Conservation (phyloP, 371 early-diverging fungal species). For the Mucor plumbeus region DNA sequence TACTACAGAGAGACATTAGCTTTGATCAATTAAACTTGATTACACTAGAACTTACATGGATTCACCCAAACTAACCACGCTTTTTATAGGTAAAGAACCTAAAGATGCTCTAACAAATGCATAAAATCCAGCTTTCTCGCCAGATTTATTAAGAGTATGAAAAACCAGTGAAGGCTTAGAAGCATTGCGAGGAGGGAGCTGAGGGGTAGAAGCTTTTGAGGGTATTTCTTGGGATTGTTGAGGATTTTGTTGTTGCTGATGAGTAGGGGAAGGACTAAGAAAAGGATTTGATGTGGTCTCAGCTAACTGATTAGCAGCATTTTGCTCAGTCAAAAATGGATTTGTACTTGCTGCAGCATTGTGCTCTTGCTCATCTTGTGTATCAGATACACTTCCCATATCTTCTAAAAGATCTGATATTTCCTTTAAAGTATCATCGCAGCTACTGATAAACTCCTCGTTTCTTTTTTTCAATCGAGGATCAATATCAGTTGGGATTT, state of each 20-base stretch:
- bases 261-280: slow-evolving; percentile 13
- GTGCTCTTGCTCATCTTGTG: slow-evolving; percentile 9
- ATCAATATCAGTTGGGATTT: background rate
- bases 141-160: slow-evolving; percentile 7
- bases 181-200: background rate
- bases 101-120: slow-evolving; percentile 10
- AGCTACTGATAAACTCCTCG: slow-evolving; percentile 33
- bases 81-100: slow-evolving; percentile 12
- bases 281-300: slow-evolving; percentile 15
- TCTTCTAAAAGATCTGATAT: slow-evolving; percentile 42
- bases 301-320: background rate
- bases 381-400: slow-evolving; percentile 25
- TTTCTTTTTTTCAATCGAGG: slow-evolving; percentile 11
- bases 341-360: background rate
- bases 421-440: slow-evolving; percentile 47
- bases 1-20: slow-evolving; percentile 13
- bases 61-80: slow-evolving; percentile 27
- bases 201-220: background rate
- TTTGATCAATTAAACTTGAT: background rate
- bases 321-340: background rate
- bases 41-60: slow-evolving; percentile 22
- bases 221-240: background rate
- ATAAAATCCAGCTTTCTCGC: slow-evolving; percentile 18
- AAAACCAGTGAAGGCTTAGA: slow-evolving; percentile 9
- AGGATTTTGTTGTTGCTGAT: background rate